These are phyloP conservation scores for Sclerotinia spermophila DNA, from an alignment of 2,329 filamentous ascomycete genomes.

Conservation along the genomic window DNA sequence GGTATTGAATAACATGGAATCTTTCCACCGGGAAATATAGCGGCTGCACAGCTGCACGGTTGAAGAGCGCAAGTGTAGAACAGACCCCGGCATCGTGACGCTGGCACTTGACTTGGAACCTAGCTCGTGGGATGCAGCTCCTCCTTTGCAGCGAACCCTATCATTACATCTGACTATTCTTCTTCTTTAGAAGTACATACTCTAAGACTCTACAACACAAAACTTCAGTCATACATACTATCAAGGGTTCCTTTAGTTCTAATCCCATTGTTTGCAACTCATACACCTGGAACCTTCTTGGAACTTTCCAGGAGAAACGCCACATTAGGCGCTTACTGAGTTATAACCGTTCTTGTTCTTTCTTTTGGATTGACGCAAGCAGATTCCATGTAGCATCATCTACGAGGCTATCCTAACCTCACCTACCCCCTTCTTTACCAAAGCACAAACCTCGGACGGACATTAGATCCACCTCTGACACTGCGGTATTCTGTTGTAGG, in stretches of 20 bases:
- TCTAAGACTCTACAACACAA: not conserved
- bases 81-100: slow-evolving; percentile 11
- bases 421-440: slow-evolving; percentile 12
- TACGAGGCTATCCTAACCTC: slow-evolving; percentile 17
- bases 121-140: slow-evolving; percentile 16
- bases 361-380: slow-evolving; percentile 7
- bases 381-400: slow-evolving; percentile 14
- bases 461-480: slow-evolving; percentile 16
- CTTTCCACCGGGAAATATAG: slow-evolving; percentile 20
- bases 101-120: slow-evolving; percentile 9
- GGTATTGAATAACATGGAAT: slow-evolving; percentile 17
- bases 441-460: slow-evolving; percentile 19
- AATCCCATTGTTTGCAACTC: not conserved
- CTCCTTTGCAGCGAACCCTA: not conserved
- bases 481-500: slow-evolving; percentile 11
- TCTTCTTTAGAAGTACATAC: not conserved
- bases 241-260: not conserved
- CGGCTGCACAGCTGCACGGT: slow-evolving; percentile 17
- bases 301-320: slow-evolving; percentile 10
- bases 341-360: slow-evolving; percentile 10
- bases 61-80: slow-evolving; percentile 1
- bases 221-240: not conserved
- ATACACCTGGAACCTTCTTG: slow-evolving; percentile 2
- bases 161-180: not conserved
- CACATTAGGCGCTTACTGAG: not conserved